Percentiles rank a stretch among this genome's conserved stretches.
phyloP scores from a whole-genome alignment of 2,329 filamentous ascomycete genomes.

The Metarhizium rileyi region DNA sequence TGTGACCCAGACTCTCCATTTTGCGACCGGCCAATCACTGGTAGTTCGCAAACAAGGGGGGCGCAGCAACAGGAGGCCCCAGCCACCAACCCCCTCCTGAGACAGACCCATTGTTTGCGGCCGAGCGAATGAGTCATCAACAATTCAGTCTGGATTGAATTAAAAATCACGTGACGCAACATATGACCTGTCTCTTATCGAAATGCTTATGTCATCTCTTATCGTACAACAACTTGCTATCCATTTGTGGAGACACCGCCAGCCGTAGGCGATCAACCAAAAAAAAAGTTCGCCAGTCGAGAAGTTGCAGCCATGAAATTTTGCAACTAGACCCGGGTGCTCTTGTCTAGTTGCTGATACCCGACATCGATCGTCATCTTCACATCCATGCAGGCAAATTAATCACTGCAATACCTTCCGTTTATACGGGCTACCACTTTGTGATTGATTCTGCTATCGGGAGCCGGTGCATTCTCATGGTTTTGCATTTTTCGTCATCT shows the following conservation, averaged over 20 bases:
- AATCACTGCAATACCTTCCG: not conserved
- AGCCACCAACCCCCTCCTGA: too few species aligned
- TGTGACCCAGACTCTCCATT: not conserved
- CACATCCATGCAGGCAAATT: not conserved
- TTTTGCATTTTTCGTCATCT: not conserved
- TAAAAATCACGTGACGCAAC: not conserved
- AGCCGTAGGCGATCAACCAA: constrained; percentile 10
- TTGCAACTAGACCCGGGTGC: constrained; percentile 16
- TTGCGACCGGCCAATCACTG: not conserved
- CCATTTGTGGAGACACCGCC: constrained; percentile 7
- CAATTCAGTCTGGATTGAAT: too few species aligned
- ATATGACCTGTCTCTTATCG: constrained; percentile 1
- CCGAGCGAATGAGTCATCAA: not conserved
- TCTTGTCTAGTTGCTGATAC: constrained; percentile 12
- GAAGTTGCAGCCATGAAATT: constrained; percentile 23
- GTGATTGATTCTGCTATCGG: not conserved
- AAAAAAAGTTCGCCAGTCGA: constrained; percentile 24
- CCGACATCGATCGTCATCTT: not conserved
- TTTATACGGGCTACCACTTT: not conserved
- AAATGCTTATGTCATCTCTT: not conserved
- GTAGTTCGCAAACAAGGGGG: constrained; percentile 1
- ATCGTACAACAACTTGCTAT: constrained; percentile 1
- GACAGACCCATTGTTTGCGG: not conserved
- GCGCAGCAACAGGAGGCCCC: not conserved
- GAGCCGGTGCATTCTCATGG: not conserved